phyloP scores from a whole-genome alignment of 2,329 filamentous ascomycete species.

The Neonectria magnoliae region DNA sequence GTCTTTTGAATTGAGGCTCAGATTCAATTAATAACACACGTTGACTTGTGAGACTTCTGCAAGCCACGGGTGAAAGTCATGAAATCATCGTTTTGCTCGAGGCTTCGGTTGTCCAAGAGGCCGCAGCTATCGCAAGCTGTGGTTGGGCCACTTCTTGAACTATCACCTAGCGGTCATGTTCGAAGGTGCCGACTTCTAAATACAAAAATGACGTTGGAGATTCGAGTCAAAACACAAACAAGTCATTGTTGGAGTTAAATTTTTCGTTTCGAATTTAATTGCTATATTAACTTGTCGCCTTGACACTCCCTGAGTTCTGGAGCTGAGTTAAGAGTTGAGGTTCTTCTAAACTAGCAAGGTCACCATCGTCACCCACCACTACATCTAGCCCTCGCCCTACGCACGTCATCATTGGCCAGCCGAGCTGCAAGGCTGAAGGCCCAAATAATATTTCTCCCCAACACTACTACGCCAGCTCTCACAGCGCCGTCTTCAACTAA shows the following conservation, averaged over 20 bases:
- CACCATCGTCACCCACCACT: background rate
- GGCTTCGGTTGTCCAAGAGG: slow-evolving; percentile 30
- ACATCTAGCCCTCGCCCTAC: background rate
- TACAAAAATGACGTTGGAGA: no score
- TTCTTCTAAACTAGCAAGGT: background rate
- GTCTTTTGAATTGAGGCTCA: slow-evolving; percentile 25
- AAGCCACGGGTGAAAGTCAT: slow-evolving; percentile 36
- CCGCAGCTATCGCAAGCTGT: background rate
- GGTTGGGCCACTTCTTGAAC: background rate
- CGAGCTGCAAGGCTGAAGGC: slow-evolving; percentile 24
- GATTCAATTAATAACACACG: slow-evolving; percentile 5
- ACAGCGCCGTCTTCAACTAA: background rate
- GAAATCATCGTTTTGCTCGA: slow-evolving; percentile 41
- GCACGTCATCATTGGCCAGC: slow-evolving; percentile 10
- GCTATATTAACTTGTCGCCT: no score
- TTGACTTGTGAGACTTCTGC: slow-evolving; percentile 9
- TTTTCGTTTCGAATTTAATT: no score
- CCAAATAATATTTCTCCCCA: slow-evolving; percentile 16
- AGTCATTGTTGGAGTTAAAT: no score
- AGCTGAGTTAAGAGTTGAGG: background rate
- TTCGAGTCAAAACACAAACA: background rate
- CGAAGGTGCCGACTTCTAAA: background rate
- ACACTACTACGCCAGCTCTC: background rate
- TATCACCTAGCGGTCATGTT: background rate
- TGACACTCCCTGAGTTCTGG: background rate